phyloP scores from a whole-genome alignment of 805 yeast species.

The Metschnikowia noctiluminum region DNA sequence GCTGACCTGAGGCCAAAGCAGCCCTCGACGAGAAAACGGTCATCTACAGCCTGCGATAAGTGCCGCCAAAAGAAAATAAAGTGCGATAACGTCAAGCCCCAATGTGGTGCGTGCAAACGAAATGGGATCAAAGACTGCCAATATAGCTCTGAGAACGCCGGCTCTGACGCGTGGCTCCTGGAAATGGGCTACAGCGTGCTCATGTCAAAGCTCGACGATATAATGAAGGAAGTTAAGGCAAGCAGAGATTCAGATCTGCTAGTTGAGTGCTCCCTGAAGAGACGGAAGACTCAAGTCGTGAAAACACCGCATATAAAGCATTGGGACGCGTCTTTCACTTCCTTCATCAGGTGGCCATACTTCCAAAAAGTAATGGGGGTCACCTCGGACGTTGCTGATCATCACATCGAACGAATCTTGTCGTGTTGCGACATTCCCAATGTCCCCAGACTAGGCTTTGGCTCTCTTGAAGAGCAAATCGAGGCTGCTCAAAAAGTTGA shows the following conservation, averaged over 20 bases:
- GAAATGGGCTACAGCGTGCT: conserved; percentile 28
- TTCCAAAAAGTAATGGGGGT: conserved; percentile 17
- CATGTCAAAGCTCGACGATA: conserved; percentile 27
- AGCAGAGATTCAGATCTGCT: not conserved
- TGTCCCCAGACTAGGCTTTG: not conserved
- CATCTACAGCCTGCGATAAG: conserved; percentile 34
- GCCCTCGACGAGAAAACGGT: conserved; percentile 4
- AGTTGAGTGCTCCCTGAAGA: not conserved
- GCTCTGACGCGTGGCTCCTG: conserved; percentile 12
- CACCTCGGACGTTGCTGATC: conserved; percentile 10
- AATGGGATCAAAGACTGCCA: conserved; percentile 28
- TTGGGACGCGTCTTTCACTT: conserved; percentile 36
- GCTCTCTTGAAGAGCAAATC: conserved; percentile 16
- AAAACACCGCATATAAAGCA: not conserved
- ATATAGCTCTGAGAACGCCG: conserved; percentile 26
- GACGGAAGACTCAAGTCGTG: not conserved
- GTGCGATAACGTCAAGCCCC: conserved; percentile 36
- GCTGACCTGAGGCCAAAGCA: not conserved
- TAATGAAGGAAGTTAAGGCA: conserved; percentile 23
- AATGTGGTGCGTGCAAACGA: conserved; percentile 33
- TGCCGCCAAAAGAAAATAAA: conserved; percentile 35
- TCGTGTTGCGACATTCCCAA: conserved; percentile 3
- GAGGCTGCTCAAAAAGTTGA: conserved; percentile 17
- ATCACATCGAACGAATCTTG: conserved; percentile 4
- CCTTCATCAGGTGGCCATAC: conserved; percentile 29